Evolutionary conservation across 805 yeast genomes (phyloP).

Genomic region (Starmerella scarabaei): DNA sequence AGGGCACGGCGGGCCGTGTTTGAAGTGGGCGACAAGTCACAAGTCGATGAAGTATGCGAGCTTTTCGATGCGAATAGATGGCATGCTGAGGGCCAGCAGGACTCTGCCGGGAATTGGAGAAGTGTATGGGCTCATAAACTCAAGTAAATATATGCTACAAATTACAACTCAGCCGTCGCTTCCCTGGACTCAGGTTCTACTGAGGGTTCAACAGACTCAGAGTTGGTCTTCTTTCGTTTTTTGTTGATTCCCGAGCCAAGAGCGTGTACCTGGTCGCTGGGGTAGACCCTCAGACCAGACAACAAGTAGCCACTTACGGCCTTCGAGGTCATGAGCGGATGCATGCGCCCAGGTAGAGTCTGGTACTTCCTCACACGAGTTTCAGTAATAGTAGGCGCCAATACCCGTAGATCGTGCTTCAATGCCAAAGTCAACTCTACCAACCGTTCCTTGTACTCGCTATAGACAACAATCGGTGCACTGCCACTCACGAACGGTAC

Average conservation of each 20-base stretch:
- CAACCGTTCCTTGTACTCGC: constrained; percentile 67
- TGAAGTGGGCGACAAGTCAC: constrained; percentile 58
- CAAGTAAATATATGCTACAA: too few species aligned
- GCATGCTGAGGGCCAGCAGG: constrained; percentile 25
- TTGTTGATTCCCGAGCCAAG: constrained; percentile 33
- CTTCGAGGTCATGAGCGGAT: constrained; percentile 86
- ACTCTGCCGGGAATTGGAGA: constrained; percentile 19
- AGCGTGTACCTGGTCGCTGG: constrained; percentile 53
- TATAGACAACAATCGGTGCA: constrained; percentile 71
- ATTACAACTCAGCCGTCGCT: constrained; percentile 1
- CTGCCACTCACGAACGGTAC: constrained; percentile 67
- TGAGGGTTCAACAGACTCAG: neutral
- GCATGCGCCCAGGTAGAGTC: constrained; percentile 85
- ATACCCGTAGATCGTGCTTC: constrained; percentile 49
- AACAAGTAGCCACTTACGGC: constrained; percentile 86
- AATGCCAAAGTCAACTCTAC: constrained; percentile 62
- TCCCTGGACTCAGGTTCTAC: neutral
- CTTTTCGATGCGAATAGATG: constrained; percentile 30
- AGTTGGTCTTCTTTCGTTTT: constrained; percentile 10
- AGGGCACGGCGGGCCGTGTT: constrained; percentile 50
- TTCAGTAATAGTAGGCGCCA: constrained; percentile 75
- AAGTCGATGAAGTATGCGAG: constrained; percentile 35
- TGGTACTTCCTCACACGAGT: constrained; percentile 77
- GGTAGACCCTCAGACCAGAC: constrained; percentile 67
- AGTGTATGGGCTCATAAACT: constrained; percentile 22